Evolutionary conservation across 108 stramenopile species (phyloP).

Genomic region (Cylindrotheca closterium): DNA sequence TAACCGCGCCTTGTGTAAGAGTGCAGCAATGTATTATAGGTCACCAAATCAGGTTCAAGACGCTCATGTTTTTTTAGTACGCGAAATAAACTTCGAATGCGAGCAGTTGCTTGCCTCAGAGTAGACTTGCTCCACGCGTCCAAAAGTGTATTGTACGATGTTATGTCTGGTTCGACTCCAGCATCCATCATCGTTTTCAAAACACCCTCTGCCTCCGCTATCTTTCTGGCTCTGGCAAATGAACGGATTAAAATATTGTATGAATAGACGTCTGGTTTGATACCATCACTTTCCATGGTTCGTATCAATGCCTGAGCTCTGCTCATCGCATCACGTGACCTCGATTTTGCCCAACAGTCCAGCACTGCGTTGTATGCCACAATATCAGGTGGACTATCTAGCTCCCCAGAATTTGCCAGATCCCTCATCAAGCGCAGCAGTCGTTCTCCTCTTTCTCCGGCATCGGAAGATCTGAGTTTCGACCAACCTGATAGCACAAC

Average conservation of each 20-base stretch:
- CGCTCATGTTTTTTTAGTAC: conserved; percentile 49
- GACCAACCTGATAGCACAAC: conserved; percentile 28
- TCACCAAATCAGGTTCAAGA: conserved; percentile 38
- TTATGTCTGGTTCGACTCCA: conserved; percentile 26
- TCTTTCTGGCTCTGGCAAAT: conserved; percentile 17
- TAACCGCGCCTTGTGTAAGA: conserved; percentile 19
- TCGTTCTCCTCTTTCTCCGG: conserved; percentile 28
- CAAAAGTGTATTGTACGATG: conserved; percentile 41
- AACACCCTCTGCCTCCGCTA: conserved; percentile 27
- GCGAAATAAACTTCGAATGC: conserved; percentile 47
- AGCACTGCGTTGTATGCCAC: conserved; percentile 70
- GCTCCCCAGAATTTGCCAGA: conserved; percentile 57
- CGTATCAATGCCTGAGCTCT: conserved; percentile 17
- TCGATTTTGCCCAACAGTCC: conserved; percentile 67
- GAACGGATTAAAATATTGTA: conserved; percentile 29
- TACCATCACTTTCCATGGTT: conserved; percentile 17
- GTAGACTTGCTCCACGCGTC: conserved; percentile 19
- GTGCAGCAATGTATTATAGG: conserved; percentile 30
- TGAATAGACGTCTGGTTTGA: conserved; percentile 33
- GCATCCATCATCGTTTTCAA: conserved; percentile 31
- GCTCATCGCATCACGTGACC: not conserved
- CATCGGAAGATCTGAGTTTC: conserved; percentile 2
- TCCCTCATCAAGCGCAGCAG: conserved; percentile 60
- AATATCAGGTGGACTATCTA: conserved; percentile 56
- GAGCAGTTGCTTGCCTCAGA: conserved; percentile 36